Conservation (phyloP, 495 filamentous ascomycete species). For the Lophiostoma macrostomum region DNA sequence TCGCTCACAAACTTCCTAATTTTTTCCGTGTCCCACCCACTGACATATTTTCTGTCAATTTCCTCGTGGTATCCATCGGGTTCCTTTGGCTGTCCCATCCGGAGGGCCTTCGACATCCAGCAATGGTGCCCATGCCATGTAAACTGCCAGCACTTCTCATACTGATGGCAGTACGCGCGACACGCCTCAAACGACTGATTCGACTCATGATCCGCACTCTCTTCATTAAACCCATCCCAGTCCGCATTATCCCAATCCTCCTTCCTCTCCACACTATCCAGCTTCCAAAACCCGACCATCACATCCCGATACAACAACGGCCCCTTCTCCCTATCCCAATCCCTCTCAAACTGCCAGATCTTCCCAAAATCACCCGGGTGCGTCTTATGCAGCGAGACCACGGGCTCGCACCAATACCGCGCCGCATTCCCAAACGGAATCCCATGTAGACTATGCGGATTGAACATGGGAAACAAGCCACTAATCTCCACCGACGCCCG, state of each 20-base stretch:
- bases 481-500: slow-evolving; percentile 11
- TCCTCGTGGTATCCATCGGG: slow-evolving; percentile 2
- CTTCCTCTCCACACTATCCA: neutral
- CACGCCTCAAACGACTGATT: slow-evolving; percentile 1
- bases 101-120: slow-evolving; percentile 11
- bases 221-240: neutral
- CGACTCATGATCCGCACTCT: neutral
- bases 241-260: slow-evolving; percentile 13
- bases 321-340: neutral
- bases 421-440: slow-evolving; percentile 25
- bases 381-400: slow-evolving; percentile 22
- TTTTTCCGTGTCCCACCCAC: slow-evolving; percentile 22
- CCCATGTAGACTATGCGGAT: slow-evolving; percentile 5
- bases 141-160: slow-evolving; percentile 13
- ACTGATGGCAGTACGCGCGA: neutral
- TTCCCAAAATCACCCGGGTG: slow-evolving; percentile 3
- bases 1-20: slow-evolving; percentile 17
- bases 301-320: neutral
- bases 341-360: slow-evolving; percentile 20
- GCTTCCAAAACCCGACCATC: neutral
- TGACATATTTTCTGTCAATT: neutral
- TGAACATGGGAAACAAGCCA: slow-evolving; percentile 20
- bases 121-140: slow-evolving; percentile 16
- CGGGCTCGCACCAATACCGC: slow-evolving; percentile 29
- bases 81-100: slow-evolving; percentile 1